Evolutionary conservation across 768 basidiomycete genomes (phyloP).

Genomic region (Suillus spraguei): DNA sequence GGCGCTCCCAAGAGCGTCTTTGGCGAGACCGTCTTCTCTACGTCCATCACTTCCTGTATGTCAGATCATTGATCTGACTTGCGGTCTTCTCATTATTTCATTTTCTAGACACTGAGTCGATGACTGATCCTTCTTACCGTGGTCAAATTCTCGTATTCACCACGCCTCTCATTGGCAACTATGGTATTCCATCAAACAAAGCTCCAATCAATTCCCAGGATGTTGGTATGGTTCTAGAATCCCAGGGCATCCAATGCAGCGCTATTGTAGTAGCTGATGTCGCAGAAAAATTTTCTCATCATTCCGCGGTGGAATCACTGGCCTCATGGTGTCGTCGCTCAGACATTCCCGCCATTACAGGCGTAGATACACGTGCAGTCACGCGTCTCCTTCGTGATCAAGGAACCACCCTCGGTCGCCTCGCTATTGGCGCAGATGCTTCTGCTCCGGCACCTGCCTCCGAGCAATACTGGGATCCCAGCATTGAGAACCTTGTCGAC

Average conservation of each 20-base stretch:
- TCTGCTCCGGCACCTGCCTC: constrained; percentile 57
- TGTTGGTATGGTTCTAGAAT: constrained; percentile 90
- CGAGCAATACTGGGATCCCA: constrained; percentile 93
- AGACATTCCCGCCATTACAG: constrained; percentile 90
- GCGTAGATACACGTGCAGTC: constrained; percentile 97
- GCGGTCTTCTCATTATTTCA: constrained; percentile 17
- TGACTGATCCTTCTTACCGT: constrained; percentile 99
- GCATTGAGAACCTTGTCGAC: constrained; percentile 89
- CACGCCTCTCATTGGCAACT: constrained; percentile 97
- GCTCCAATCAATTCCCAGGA: constrained; percentile 72
- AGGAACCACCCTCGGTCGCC: constrained; percentile 92
- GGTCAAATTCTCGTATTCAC: constrained; percentile 99
- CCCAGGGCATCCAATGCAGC: constrained; percentile 85
- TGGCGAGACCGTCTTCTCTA: constrained; percentile 99
- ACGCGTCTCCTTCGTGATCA: constrained; percentile 93
- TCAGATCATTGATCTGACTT: constrained; percentile 16
- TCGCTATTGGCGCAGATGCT: constrained; percentile 80
- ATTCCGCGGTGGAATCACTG: constrained; percentile 90
- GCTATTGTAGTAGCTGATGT: constrained; percentile 94
- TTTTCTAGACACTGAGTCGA: constrained; percentile 91
- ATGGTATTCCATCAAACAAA: constrained; percentile 88
- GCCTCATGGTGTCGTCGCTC: constrained; percentile 92
- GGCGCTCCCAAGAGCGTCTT: constrained; percentile 85
- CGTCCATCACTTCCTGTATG: constrained; percentile 96
- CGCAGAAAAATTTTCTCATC: constrained; percentile 93